Base-by-base conservation (phyloP, 495 filamentous ascomycete genomes). In the Podospora anserina region DNA sequence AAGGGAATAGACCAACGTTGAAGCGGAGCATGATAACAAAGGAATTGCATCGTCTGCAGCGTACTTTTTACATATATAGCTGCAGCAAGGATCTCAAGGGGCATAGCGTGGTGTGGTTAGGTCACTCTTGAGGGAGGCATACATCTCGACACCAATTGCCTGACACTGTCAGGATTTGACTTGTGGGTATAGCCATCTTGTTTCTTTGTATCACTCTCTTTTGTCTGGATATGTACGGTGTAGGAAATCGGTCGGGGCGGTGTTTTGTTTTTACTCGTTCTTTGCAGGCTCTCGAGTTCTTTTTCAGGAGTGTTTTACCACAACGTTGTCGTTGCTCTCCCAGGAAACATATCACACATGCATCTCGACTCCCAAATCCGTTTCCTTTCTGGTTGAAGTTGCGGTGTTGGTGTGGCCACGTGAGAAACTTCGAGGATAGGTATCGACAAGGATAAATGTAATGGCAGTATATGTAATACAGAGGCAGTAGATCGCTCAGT, bases 51-150 rank as follows among this genome's bases (percentile, higher is more conserved):
- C 23, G 55, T 23, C 23, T 58, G 55, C 55, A 23, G 23, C n/a
- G 6, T n/a, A 20, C 23, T 5, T 26, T 23, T 58, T 58, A 20
- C 11, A 19, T 58, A 58, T 18, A 58, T 58, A 26, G 55, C 55
- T 58, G 55, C 55, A 58, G 55, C 55, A 58, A 58, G 23, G 23
- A 58, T 26, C 55, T 20, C 5, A 26, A 4, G 55, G 54, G 55
- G 55, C 55, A 58, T 58, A 26, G 55, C 55, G 55, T 58, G 55
- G 55, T 58, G 55, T 58, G 55, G 55, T 26, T 58, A 20, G 20
- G n/a, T 3, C 55, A 58, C 55, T 58, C 18, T 4, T 20, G 15
- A 2, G n/a, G 55, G 55, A 70, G 72, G 71, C 62, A 62, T 72
- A 49, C 39, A 13, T 49, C 39, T 49, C 15, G 2, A 49, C 15